Conservation (phyloP, 306 rosid species). For the Benincasa hispida region DNA sequence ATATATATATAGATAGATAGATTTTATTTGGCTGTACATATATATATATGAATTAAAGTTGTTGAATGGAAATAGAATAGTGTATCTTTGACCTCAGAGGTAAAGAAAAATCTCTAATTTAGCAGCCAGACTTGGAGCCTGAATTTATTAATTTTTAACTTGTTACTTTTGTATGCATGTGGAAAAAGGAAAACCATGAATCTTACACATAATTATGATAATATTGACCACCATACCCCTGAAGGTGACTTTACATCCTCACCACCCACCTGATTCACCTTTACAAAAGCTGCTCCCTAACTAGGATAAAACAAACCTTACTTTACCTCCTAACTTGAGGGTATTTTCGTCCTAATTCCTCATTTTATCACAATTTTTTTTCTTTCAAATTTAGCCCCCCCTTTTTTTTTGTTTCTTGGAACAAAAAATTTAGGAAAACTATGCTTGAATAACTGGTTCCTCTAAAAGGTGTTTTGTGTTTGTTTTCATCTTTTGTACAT, state of each 20-base stretch:
- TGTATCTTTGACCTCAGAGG: neutral
- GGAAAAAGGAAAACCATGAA: constrained; percentile 5
- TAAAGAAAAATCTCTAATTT: neutral
- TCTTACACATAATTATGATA: constrained; percentile 4
- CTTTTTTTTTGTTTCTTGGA: neutral
- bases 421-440: neutral
- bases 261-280: constrained; percentile 32
- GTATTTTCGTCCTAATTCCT: neutral
- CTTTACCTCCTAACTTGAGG: neutral
- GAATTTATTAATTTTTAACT: constrained; percentile 4
- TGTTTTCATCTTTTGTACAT: neutral
- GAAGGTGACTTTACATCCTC: constrained; percentile 82
- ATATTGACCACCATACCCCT: constrained; percentile 57
- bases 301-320: neutral
- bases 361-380: neutral
- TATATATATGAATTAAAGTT: neutral
- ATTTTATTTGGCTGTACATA: neutral
- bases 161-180: constrained; percentile 13
- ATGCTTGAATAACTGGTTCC: neutral
- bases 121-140: neutral
- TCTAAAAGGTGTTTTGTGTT: neutral
- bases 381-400: no score
- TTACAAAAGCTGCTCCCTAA: constrained; percentile 69
- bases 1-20: no score
- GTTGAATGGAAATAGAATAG: neutral